phyloP scores from a whole-genome alignment of 1,139 yeast species.

The Diutina siamensis region DNA sequence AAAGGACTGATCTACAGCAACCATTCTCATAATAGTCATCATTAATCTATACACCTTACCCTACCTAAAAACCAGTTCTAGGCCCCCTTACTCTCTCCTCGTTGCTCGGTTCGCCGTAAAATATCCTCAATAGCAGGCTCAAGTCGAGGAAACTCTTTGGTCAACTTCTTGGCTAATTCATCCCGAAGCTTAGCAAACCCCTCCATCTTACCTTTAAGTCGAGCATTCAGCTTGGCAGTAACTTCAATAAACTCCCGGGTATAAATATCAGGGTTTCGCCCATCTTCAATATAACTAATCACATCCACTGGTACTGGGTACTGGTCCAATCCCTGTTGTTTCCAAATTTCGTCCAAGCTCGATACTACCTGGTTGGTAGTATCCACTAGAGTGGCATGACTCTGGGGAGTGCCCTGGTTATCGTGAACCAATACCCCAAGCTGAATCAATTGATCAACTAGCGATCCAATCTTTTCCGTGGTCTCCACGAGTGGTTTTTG shows the following conservation, averaged over 20 bases:
- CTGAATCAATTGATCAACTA: conserved; percentile 81
- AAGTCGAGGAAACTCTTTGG: conserved; percentile 69
- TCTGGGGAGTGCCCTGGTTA: conserved; percentile 66
- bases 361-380: conserved; percentile 29
- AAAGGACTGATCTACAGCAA: background rate
- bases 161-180: conserved; percentile 56
- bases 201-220: conserved; percentile 68
- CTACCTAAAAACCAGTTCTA: background rate
- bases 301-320: conserved; percentile 66
- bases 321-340: conserved; percentile 11
- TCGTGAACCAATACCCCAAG: conserved; percentile 89
- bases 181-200: conserved; percentile 51
- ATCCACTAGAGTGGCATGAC: conserved; percentile 31
- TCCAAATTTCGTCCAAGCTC: background rate
- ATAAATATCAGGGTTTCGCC: conserved; percentile 93
- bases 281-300: conserved; percentile 80
- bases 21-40: background rate
- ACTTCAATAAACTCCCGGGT: conserved; percentile 94
- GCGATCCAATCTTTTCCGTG: conserved; percentile 50
- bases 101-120: conserved; percentile 22
- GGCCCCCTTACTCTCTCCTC: background rate
- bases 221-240: conserved; percentile 78
- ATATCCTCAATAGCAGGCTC: conserved; percentile 41
- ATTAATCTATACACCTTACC: background rate
- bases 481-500: conserved; percentile 36